Percentiles rank a stretch among this genome's conserved stretches.
Conservation (phyloP, 139 green algal genomes). For the Chlamydomonas eustigma region DNA sequence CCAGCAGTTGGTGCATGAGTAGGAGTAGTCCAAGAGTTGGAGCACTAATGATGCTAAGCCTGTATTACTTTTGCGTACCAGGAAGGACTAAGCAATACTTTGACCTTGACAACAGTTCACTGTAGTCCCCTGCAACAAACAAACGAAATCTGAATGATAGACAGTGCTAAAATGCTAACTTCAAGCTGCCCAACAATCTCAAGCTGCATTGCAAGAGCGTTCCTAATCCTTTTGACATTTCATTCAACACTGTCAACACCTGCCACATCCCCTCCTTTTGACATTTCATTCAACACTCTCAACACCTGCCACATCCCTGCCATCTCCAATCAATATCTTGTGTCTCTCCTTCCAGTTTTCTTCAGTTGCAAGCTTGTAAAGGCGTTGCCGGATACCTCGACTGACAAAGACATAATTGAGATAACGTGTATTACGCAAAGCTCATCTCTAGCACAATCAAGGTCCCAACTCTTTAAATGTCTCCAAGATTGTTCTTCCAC, state of each 20-base stretch:
- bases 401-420: neutral
- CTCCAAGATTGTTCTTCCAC: no score
- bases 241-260: no score
- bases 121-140: slow-evolving; percentile 22
- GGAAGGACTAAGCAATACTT: slow-evolving; percentile 37
- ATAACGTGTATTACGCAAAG: neutral
- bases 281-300: no score
- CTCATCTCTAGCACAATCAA: neutral
- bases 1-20: no score
- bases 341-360: slow-evolving; percentile 33
- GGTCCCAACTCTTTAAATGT: no score
- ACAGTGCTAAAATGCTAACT: no score
- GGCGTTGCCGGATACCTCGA: slow-evolving; percentile 27
- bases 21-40: neutral
- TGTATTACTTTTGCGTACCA: no score
- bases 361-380: slow-evolving; percentile 16
- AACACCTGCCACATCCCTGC: neutral
- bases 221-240: no score
- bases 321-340: slow-evolving; percentile 37
- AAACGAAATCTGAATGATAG: no score
- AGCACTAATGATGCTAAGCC: neutral
- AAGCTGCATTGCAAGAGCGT: no score
- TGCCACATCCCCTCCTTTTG: no score
- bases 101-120: slow-evolving; percentile 25
- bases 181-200: no score